These are phyloP conservation scores for Oryza rufipogon DNA, from an alignment of 176 grass and related monocot genomes.

Conservation along the genomic window DNA sequence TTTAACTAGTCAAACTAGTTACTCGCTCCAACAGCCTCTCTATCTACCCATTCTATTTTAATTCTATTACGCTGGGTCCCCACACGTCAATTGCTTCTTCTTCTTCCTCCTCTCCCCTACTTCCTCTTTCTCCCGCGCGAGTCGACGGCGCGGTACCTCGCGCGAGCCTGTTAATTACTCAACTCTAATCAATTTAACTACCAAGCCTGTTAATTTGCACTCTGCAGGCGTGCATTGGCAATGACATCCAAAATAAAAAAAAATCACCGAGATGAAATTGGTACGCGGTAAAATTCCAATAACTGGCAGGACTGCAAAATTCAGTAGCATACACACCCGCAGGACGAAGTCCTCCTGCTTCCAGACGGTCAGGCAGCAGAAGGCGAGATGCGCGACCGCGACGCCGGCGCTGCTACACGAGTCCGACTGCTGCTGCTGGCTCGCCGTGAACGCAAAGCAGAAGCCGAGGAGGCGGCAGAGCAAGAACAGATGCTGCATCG, in stretches of 20 bases:
- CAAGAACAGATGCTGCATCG: conserved; percentile 32
- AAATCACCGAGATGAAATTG: not conserved
- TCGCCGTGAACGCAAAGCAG: conserved; percentile 42
- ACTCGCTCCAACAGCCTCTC: too few species aligned
- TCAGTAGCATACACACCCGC: conserved; percentile 45
- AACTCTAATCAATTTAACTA: not conserved
- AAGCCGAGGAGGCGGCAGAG: conserved; percentile 52
- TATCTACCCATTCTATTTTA: too few species aligned
- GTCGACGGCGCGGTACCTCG: too few species aligned
- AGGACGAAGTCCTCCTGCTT: conserved; percentile 75
- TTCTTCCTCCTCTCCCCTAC: too few species aligned
- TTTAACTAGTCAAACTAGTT: too few species aligned
- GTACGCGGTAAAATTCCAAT: not conserved
- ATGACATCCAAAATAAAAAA: not conserved
- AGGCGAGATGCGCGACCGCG: conserved; percentile 46
- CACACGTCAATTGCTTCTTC: too few species aligned
- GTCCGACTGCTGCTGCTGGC: conserved; percentile 63
- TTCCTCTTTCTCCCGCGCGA: too few species aligned
- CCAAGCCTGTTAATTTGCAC: not conserved
- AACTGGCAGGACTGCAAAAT: not conserved
- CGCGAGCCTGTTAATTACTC: too few species aligned
- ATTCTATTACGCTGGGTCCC: too few species aligned
- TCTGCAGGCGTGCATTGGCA: not conserved
- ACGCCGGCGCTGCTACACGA: conserved; percentile 57
- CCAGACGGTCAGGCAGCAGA: conserved; percentile 71